These are phyloP conservation scores for Entoloma clypeatum DNA, from an alignment of 1,284 basidiomycete genomes.

Conservation along the genomic window DNA sequence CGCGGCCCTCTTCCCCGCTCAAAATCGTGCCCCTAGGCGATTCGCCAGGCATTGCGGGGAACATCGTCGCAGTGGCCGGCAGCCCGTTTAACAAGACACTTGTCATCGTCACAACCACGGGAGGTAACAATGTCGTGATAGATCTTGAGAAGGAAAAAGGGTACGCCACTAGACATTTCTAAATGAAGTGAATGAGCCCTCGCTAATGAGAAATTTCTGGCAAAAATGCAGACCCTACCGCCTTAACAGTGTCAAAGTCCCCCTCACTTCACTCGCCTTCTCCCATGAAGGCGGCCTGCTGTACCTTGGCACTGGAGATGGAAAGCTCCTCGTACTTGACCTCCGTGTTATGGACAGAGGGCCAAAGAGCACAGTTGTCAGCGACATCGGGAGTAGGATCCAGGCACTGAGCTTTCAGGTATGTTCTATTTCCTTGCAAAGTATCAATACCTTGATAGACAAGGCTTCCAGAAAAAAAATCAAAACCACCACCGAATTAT, in stretches of 20 bases:
- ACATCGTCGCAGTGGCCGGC: constrained; percentile 48
- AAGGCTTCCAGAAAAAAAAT: constrained; percentile 31
- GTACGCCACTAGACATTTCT: constrained; percentile 35
- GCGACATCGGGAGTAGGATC: constrained; percentile 43
- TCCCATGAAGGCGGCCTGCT: constrained; percentile 64
- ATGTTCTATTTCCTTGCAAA: constrained; percentile 10
- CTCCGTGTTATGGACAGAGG: constrained; percentile 60
- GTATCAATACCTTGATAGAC: constrained; percentile 1
- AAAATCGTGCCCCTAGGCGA: constrained; percentile 50
- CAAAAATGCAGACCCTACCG: constrained; percentile 54
- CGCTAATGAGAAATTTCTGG: too few species aligned
- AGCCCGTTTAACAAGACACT: constrained; percentile 74
- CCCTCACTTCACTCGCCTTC: constrained; percentile 56
- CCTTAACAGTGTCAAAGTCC: constrained; percentile 45
- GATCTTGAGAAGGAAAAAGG: constrained; percentile 73
- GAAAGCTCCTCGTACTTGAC: constrained; percentile 58
- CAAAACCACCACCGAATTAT: constrained; percentile 24
- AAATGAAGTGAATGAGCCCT: constrained; percentile 4
- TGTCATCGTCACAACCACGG: constrained; percentile 51
- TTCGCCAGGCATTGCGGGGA: constrained; percentile 36
- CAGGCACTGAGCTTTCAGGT: constrained; percentile 58
- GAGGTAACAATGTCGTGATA: constrained; percentile 51
- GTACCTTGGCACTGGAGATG: constrained; percentile 59
- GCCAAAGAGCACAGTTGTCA: constrained; percentile 49
- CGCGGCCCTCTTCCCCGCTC: constrained; percentile 49